Percentiles rank a stretch among this genome's conserved stretches.
phyloP scores from a whole-genome alignment of 306 rosid genomes.

The Ammopiptanthus mongolicus region DNA sequence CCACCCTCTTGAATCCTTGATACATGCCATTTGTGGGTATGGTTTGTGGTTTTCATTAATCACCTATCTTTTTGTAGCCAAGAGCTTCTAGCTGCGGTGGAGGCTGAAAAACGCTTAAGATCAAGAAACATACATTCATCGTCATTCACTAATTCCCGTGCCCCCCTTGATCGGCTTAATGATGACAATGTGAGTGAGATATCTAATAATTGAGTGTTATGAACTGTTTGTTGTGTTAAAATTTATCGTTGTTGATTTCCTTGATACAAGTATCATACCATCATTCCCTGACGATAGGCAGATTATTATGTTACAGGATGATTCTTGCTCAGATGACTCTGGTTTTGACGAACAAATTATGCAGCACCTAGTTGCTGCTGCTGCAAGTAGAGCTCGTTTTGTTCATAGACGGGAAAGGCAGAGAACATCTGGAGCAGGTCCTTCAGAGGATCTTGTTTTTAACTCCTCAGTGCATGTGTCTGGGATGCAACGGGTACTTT shows the following conservation, averaged over 20 bases:
- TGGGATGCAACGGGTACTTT: conserved; percentile 24
- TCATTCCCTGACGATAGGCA: not conserved
- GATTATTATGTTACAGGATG: conserved; percentile 50
- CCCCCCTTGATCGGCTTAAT: conserved; percentile 31
- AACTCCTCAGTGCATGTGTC: conserved; percentile 32
- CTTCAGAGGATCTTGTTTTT: conserved; percentile 43
- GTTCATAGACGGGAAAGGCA: conserved; percentile 52
- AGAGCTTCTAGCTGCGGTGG: conserved; percentile 72
- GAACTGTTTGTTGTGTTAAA: not conserved
- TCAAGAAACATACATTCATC: conserved; percentile 36
- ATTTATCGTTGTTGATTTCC: not conserved
- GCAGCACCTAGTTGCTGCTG: conserved; percentile 69
- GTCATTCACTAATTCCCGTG: conserved; percentile 28
- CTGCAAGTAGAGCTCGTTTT: conserved; percentile 53
- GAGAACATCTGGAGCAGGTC: conserved; percentile 52
- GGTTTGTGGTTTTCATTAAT: not conserved
- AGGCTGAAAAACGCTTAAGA: conserved; percentile 49
- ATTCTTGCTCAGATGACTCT: conserved; percentile 57
- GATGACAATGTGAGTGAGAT: conserved; percentile 48
- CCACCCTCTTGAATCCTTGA: not conserved
- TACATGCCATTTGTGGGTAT: conserved; percentile 5
- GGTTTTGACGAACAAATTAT: conserved; percentile 66
- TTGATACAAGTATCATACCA: not conserved
- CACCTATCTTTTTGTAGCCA: conserved; percentile 50
- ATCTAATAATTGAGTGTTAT: not conserved